phyloP scores from a whole-genome alignment of 345 rosid genomes.

The Moricandia moricandioides region DNA sequence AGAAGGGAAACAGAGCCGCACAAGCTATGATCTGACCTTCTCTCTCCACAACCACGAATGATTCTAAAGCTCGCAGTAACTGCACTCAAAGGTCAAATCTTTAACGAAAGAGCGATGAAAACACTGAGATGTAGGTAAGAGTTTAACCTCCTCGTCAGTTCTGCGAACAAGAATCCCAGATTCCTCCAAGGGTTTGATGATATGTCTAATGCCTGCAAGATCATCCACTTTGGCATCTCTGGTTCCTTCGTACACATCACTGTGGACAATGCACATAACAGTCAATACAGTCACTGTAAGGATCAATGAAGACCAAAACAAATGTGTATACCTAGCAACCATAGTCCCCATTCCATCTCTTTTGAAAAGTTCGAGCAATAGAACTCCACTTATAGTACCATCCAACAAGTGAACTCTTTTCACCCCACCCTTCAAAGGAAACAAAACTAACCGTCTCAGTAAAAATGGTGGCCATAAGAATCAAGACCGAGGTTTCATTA shows the following conservation, averaged over 20 bases:
- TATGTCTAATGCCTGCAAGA: conserved; percentile 67
- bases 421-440: conserved; percentile 70
- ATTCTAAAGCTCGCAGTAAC: conserved; percentile 65
- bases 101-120: neutral
- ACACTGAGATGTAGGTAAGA: neutral
- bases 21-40: conserved; percentile 94
- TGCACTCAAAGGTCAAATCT: neutral
- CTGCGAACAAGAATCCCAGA: conserved; percentile 65
- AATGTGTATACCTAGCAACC: conserved; percentile 79
- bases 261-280: neutral
- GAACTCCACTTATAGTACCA: conserved; percentile 83
- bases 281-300: neutral
- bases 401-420: conserved; percentile 95
- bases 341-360: conserved; percentile 99
- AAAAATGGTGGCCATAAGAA: neutral
- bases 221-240: conserved; percentile 71
- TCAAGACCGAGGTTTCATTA: neutral
- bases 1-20: conserved; percentile 87
- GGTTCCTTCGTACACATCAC: conserved; percentile 87
- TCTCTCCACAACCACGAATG: conserved; percentile 74
- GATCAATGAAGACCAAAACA: neutral
- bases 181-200: conserved; percentile 71
- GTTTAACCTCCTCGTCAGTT: conserved; percentile 74
- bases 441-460: neutral
- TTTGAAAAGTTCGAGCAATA: conserved; percentile 82